phyloP scores from a whole-genome alignment of 331 rosid species.

The Ulmus americana region DNA sequence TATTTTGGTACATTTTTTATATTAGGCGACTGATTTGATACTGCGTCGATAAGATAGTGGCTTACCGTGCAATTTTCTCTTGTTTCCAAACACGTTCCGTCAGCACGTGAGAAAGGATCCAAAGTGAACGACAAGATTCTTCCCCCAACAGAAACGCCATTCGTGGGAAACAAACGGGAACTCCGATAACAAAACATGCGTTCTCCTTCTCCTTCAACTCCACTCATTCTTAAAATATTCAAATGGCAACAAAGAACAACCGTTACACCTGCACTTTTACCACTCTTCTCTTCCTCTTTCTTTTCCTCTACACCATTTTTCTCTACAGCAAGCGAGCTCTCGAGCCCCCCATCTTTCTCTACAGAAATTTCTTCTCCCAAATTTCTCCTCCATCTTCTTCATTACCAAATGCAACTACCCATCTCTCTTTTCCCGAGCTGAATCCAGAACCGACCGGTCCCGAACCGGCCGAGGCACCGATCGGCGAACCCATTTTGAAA shows the following conservation, averaged over 20 bases:
- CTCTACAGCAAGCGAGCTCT: constrained; percentile 45
- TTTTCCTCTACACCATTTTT: constrained; percentile 38
- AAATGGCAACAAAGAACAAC: constrained; percentile 15
- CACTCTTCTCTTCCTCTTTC: constrained; percentile 41
- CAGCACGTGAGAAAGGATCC: no score
- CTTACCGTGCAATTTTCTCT: no score
- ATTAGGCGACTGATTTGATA: no score
- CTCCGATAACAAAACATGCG: no score
- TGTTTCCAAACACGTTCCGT: no score
- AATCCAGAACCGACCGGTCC: constrained; percentile 4
- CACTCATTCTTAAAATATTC: background rate
- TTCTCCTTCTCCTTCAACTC: background rate
- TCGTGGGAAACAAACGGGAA: no score
- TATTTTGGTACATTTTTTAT: no score
- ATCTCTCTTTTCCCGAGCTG: background rate
- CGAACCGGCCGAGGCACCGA: constrained; percentile 12
- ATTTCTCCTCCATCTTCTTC: constrained; percentile 11
- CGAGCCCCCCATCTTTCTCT: constrained; percentile 36
- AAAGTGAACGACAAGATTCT: no score
- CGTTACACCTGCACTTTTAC: constrained; percentile 27
- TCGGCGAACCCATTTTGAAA: constrained; percentile 7
- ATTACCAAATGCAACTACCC: background rate
- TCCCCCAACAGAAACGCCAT: no score
- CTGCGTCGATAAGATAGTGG: no score
- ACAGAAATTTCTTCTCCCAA: constrained; percentile 38